Evolutionary conservation across 202 grass and related monocot genomes (phyloP), one percentile per base, ranked within the genome.

Genomic region (Bolboschoenoplectus hybrid): DNA sequence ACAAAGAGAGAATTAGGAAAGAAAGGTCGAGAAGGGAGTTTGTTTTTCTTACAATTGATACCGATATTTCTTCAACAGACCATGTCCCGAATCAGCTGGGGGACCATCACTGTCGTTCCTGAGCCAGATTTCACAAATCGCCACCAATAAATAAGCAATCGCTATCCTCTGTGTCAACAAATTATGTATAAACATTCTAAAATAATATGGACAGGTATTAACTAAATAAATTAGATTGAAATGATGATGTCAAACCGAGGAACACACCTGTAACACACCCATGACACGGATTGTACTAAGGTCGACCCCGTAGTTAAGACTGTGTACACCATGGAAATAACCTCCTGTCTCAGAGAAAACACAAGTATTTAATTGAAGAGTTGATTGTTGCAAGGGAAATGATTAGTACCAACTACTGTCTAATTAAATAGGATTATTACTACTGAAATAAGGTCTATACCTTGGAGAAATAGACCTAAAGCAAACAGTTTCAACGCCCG

Each of bases 121-220:
- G 44, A 99, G 90, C 97, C 97, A 99, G 87, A 99, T 99, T 94
- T 99, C 93, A 71, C 93, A 99, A 3, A 97, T 81, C 9, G 93
- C 93, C 45, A 85, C 91, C 47, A 97, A 74, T 32, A 99, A 74
- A 91, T 99, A 99, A 60, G 97, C 91, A 87, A 97, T 90, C 2
- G 93, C 97, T 63, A 99, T 99, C 89, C 97, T 97, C 97, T 99
- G 92, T 85, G 46, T 17, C 19, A 67, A 81, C 3, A 63, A 64
- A 77, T 61, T 73, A 43, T 63, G 3, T 14, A 32, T 1, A 2
- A 36, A 19, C 46, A 82, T 9, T 41, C 3, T 45, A 44, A 52
- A 63, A 26, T 36, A 52, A 14, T 70, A 40, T 34, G 1, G 67
- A 85, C 4, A 62, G 6, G 7, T 38, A 38, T 47, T 41, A 68